A percentile compares a stretch with the other conserved stretches of the same genome.
phyloP scores from a whole-genome alignment of 345 rosid genomes.

The Dipteronia dyeriana region DNA sequence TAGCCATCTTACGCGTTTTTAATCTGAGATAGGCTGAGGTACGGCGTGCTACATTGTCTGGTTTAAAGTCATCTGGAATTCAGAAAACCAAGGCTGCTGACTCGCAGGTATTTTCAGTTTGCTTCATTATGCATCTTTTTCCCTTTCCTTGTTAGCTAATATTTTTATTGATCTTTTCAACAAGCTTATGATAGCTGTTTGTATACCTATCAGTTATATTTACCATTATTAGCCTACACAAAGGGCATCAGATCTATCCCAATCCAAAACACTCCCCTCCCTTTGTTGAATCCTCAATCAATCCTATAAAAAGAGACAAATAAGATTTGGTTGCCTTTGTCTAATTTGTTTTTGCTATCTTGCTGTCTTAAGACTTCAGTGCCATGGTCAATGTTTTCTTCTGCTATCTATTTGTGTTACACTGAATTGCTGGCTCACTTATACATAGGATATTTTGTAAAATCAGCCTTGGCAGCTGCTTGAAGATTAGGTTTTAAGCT shows the following conservation, averaged over 20 bases:
- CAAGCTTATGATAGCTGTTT: not conserved
- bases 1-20: conserved; percentile 22
- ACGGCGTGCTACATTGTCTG: conserved; percentile 66
- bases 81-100: conserved; percentile 47
- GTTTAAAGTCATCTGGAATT: conserved; percentile 50
- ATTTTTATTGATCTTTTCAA: not conserved
- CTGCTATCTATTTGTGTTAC: not conserved
- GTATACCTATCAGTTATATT: not conserved
- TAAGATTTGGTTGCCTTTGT: not conserved
- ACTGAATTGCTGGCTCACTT: not conserved
- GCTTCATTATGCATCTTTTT: conserved; percentile 17
- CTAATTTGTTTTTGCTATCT: not conserved
- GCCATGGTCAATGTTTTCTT: not conserved
- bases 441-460: not conserved
- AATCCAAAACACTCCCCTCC: not conserved
- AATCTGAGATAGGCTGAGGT: conserved; percentile 61
- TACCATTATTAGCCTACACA: not conserved
- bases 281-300: not conserved
- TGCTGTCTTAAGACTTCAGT: conserved; percentile 2
- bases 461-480: not conserved
- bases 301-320: not conserved
- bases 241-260: not conserved
- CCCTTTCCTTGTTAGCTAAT: not conserved
- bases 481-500: not conserved
- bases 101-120: conserved; percentile 54